Evolutionary conservation across 1,284 basidiomycete species (phyloP), one percentile per base, ranked within the genome.

Genomic region (Apiotrichum gracile): DNA sequence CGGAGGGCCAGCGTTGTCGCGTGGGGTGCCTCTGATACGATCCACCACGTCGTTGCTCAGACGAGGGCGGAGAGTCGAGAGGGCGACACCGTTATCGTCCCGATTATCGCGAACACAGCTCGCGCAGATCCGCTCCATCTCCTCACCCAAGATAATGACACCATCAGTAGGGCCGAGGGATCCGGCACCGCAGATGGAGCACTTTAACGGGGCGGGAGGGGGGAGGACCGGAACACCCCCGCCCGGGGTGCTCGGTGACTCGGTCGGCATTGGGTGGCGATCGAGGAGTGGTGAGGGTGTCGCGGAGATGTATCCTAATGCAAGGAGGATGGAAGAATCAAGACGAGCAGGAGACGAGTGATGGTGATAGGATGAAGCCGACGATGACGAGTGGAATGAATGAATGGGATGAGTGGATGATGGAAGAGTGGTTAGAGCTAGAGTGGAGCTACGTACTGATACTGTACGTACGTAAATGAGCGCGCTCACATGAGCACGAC

Each of bases 91-190:
- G 19, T 26, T 33, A 22, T 47, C 41, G 24, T 19, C 19, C 25
- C 13, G n/a, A 26, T 51, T 29, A 6, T 39, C 45, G 31, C 58
- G 50, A 24, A 65, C 60, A 46, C 68, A 72, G 25, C 57, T 45
- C 5, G 60, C 62, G 50, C 70, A 73, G 9, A 73, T 52, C 37
- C 68, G 57, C 52, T 71, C 69, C 39, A 62, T 52, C 25, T 56
- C 39, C 22, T 66, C 61, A 29, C 57, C 53, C 14, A 65, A 48
- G 19, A 65, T 46, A 25, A 62, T 48, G 12, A 60, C 52, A 14
- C 53, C 64, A 27, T 63, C 58, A 9, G 35, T 41, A 16, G 46
- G 57, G 22, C 57, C 49, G 5, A 54, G 52, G 5, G 41, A 61
- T 27, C 43, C 65, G 2, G 58, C 51, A 14, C 71, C 71, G 55